Conservation (phyloP, 176 grass and related monocot genomes). For the Cymbopogon citratus region DNA sequence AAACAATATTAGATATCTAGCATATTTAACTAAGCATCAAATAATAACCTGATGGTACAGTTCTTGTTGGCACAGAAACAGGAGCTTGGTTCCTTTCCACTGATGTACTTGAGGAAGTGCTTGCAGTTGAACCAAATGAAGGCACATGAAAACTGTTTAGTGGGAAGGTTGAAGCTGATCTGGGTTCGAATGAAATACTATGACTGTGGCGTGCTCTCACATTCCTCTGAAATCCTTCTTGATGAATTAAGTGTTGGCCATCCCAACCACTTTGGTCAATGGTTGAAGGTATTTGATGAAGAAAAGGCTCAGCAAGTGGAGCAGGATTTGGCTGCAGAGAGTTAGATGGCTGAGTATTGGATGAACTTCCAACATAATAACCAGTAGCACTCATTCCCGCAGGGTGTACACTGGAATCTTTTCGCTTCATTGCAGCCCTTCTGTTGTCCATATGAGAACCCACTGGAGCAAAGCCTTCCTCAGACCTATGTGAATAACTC, state of each 20-base stretch:
- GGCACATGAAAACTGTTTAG: not conserved
- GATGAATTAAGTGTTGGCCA: slow-evolving; percentile 20
- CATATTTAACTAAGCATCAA: not conserved
- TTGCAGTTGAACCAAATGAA: slow-evolving; percentile 25
- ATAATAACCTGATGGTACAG: slow-evolving; percentile 43
- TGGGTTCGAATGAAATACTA: slow-evolving; percentile 35
- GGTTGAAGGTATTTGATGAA: slow-evolving; percentile 20
- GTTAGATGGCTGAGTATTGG: slow-evolving; percentile 36
- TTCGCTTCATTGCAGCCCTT: slow-evolving; percentile 41
- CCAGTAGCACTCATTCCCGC: slow-evolving; percentile 5
- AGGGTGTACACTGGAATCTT: slow-evolving; percentile 19
- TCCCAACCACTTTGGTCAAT: slow-evolving; percentile 27
- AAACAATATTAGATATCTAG: not conserved
- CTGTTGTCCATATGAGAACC: slow-evolving; percentile 32
- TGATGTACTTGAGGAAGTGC: slow-evolving; percentile 14
- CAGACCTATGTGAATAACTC: slow-evolving; percentile 22
- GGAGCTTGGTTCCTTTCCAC: slow-evolving; percentile 23
- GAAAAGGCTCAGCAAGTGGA: slow-evolving; percentile 11
- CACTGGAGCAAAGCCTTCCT: slow-evolving; percentile 22
- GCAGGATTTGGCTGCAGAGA: slow-evolving; percentile 25
- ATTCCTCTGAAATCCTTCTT: slow-evolving; percentile 58
- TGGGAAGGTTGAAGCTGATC: slow-evolving; percentile 25
- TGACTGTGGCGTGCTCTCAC: slow-evolving; percentile 41
- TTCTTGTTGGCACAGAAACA: slow-evolving; percentile 22
- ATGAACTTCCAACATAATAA: slow-evolving; percentile 55